Evolutionary conservation across 2,329 filamentous ascomycete species (phyloP).

Genomic region (Fusarium sambucinum): DNA sequence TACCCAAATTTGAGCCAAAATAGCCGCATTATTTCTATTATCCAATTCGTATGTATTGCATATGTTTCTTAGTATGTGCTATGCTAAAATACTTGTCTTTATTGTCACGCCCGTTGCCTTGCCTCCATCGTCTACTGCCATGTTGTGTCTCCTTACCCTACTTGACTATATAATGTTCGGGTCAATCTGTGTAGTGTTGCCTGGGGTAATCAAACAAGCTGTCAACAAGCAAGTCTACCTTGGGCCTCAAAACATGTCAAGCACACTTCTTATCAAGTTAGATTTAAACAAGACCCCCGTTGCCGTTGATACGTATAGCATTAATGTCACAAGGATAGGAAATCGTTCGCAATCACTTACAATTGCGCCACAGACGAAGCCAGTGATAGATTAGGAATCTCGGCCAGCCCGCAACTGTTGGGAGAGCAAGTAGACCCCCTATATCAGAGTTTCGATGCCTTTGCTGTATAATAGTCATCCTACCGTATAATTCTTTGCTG

Average conservation of each 20-base stretch:
- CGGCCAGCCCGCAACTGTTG: background rate
- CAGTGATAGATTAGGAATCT: background rate
- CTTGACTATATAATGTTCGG: background rate
- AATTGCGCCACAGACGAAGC: background rate
- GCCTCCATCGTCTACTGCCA: background rate
- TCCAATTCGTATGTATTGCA: background rate
- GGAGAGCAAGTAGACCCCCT: background rate
- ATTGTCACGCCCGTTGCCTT: background rate
- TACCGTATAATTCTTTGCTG: background rate
- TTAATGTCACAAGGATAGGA: background rate
- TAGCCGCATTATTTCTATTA: background rate
- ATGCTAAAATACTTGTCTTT: background rate
- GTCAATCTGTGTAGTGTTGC: background rate
- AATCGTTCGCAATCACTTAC: background rate
- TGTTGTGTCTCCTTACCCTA: background rate
- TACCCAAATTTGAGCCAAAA: slow-evolving; percentile 36
- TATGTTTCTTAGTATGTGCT: too few relatives aligned
- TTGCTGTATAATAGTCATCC: background rate
- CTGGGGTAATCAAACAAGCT: background rate
- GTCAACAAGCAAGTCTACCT: background rate
- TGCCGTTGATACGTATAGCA: background rate
- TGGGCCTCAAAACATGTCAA: too few relatives aligned
- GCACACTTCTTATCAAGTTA: background rate
- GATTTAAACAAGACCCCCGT: background rate
- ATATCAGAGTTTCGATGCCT: background rate